phyloP scores from a whole-genome alignment of 306 rosid species.

The Lathyrus sativus region DNA sequence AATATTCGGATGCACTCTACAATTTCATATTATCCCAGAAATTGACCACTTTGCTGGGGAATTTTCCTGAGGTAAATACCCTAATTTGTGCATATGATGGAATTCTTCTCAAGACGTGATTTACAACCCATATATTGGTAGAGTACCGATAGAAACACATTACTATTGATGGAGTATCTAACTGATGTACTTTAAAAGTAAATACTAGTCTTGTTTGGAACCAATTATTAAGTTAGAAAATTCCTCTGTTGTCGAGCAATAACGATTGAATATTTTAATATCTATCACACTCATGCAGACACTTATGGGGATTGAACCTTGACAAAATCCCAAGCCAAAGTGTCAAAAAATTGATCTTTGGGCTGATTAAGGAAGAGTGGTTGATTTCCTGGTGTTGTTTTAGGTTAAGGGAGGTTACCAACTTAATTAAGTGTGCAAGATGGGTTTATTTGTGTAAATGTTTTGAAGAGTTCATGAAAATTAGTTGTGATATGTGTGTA shows the following conservation, averaged over 20 bases:
- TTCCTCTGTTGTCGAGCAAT: conserved; percentile 2
- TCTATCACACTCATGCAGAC: neutral
- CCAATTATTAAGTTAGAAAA: neutral
- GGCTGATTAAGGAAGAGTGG: neutral
- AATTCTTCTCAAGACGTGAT: neutral
- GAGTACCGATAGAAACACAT: conserved; percentile 8
- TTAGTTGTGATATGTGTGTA: neutral
- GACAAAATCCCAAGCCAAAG: neutral
- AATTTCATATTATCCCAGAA: conserved; percentile 84
- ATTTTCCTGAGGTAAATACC: conserved; percentile 84
- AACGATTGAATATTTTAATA: neutral
- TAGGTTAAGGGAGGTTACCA: neutral
- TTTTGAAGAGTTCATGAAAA: no score
- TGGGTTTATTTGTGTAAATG: neutral
- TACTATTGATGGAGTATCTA: neutral
- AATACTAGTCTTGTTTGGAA: conserved; percentile 6
- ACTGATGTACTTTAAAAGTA: neutral
- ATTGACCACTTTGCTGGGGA: conserved; percentile 71
- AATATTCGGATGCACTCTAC: conserved; percentile 81
- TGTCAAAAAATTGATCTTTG: neutral
- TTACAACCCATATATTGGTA: neutral
- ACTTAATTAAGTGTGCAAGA: neutral
- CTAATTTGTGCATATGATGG: conserved; percentile 14
- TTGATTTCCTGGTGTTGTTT: neutral
- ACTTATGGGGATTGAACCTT: neutral